Evolutionary conservation across 2,329 filamentous ascomycete genomes (phyloP).

Genomic region (Verticillium isaacii): DNA sequence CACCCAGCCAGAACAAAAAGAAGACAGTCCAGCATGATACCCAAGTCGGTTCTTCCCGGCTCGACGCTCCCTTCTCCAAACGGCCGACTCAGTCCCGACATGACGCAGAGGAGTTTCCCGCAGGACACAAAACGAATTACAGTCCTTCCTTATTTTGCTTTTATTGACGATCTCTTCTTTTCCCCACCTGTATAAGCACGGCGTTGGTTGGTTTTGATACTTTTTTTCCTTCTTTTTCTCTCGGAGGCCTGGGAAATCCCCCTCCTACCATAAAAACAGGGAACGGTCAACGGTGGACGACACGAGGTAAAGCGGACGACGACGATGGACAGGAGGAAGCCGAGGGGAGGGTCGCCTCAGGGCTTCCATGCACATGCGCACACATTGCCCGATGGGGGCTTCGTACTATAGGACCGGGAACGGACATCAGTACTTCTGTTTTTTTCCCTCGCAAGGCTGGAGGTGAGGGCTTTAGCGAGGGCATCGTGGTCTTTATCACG

Average conservation of each 20-base stretch:
- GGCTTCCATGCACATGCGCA: background rate
- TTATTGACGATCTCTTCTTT: slow-evolving; percentile 10
- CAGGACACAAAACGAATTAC: background rate
- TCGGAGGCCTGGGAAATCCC: background rate
- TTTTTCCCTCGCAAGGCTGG: background rate
- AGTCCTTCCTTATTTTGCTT: background rate
- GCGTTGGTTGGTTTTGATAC: slow-evolving; percentile 1
- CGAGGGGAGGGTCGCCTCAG: background rate
- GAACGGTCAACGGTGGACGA: background rate
- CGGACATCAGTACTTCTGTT: background rate
- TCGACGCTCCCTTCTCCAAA: slow-evolving; percentile 2
- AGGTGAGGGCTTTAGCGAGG: background rate
- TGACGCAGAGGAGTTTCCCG: background rate
- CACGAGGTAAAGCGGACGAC: background rate
- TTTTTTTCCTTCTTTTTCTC: background rate
- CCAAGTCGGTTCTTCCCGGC: background rate
- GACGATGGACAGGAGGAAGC: background rate
- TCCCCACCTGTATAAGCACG: slow-evolving; percentile 3
- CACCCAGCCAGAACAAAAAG: background rate
- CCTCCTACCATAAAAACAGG: background rate
- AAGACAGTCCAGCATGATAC: background rate
- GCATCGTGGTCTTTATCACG: background rate
- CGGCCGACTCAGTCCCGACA: background rate
- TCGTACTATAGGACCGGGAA: background rate
- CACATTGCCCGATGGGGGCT: background rate